These are phyloP conservation scores for Epichloe glyceriae DNA, from an alignment of 2,329 filamentous ascomycete genomes.

Conservation along the genomic window DNA sequence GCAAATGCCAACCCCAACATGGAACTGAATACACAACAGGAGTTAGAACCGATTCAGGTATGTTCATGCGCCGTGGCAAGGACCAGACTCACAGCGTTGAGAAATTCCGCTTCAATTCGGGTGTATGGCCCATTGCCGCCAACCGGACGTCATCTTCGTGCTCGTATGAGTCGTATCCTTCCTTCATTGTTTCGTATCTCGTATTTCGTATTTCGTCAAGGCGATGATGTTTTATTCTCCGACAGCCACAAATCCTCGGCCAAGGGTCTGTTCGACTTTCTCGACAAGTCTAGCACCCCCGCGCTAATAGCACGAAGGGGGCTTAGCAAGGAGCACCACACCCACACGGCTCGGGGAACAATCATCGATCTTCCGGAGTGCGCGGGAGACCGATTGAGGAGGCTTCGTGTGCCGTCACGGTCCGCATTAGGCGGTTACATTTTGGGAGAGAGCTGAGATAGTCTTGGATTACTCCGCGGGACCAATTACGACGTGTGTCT, in stretches of 20 bases:
- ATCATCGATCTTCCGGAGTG: not conserved
- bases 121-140: slow-evolving; percentile 13
- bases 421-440: not conserved
- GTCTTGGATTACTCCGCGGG: too few species aligned
- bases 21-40: slow-evolving; percentile 3
- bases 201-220: too few species aligned
- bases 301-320: too few species aligned
- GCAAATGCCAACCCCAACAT: slow-evolving; percentile 33
- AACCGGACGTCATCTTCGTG: slow-evolving; percentile 14
- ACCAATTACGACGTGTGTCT: too few species aligned
- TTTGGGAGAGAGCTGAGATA: too few species aligned
- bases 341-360: not conserved
- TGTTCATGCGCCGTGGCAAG: too few species aligned
- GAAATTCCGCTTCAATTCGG: slow-evolving; percentile 14
- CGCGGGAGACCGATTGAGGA: slow-evolving; percentile 1
- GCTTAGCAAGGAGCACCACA: too few species aligned
- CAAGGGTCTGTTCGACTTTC: not conserved
- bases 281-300: too few species aligned
- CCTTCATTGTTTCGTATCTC: slow-evolving; percentile 5
- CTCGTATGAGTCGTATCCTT: not conserved
- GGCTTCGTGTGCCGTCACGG: not conserved
- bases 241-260: not conserved
- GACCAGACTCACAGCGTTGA: slow-evolving; percentile 10
- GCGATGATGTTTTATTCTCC: not conserved
- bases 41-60: not conserved